Percentiles rank a stretch among this genome's conserved stretches.
Conservation (phyloP, 495 filamentous ascomycete species). For the Neurospora sp. region DNA sequence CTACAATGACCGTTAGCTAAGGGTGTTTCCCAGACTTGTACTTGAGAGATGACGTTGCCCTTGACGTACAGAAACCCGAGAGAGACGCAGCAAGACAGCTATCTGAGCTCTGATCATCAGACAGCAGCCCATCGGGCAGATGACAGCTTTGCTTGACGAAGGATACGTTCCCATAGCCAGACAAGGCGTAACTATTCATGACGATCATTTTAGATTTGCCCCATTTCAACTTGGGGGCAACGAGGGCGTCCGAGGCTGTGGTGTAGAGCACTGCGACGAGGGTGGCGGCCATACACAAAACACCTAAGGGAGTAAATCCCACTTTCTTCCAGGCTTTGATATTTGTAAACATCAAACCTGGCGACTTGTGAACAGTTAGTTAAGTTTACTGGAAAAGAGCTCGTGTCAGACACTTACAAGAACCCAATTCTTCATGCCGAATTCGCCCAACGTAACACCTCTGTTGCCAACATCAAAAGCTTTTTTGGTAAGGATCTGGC, state of each 20-base stretch:
- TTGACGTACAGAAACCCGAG: slow-evolving; percentile 38
- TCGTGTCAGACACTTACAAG: slow-evolving; percentile 20
- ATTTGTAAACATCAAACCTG: slow-evolving; percentile 55
- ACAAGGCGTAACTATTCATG: slow-evolving; percentile 46
- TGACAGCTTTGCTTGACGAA: slow-evolving; percentile 46
- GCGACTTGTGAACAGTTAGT: slow-evolving; percentile 20
- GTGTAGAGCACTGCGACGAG: slow-evolving; percentile 61
- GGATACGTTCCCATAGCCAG: slow-evolving; percentile 46
- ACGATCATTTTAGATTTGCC: slow-evolving; percentile 31
- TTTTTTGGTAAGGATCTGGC: slow-evolving; percentile 58
- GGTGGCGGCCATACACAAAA: slow-evolving; percentile 47
- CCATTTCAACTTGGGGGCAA: slow-evolving; percentile 53
- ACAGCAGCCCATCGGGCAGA: slow-evolving; percentile 41
- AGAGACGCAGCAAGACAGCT: slow-evolving; percentile 59
- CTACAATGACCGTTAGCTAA: background rate
- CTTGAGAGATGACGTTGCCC: background rate
- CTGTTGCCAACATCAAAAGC: slow-evolving; percentile 44
- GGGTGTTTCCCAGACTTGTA: background rate
- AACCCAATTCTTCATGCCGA: slow-evolving; percentile 51
- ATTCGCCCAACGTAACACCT: slow-evolving; percentile 63
- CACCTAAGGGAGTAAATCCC: slow-evolving; percentile 47
- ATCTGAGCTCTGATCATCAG: slow-evolving; percentile 28
- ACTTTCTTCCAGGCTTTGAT: slow-evolving; percentile 52
- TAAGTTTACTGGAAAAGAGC: background rate
- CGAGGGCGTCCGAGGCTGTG: slow-evolving; percentile 60